These are phyloP conservation scores for Colletotrichum sp. DNA, from an alignment of 2,329 filamentous ascomycete genomes.

Conservation along the genomic window DNA sequence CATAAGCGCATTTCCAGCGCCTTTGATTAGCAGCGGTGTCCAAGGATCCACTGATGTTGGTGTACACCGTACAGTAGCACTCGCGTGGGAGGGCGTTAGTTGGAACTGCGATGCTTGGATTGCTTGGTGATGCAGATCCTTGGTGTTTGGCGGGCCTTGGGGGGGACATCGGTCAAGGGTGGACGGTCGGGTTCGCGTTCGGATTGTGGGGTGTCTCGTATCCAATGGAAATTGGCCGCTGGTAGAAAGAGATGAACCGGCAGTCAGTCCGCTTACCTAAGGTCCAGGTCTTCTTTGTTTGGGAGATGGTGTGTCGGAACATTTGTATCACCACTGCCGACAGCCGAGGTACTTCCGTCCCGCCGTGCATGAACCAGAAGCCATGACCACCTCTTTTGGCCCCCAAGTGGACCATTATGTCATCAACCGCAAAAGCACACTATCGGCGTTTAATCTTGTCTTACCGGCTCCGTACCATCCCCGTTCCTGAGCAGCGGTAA, in stretches of 20 bases:
- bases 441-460: neutral
- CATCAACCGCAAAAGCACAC: neutral
- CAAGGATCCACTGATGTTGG: neutral
- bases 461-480: neutral
- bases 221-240: neutral
- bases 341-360: neutral
- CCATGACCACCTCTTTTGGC: neutral
- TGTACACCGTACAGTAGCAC: neutral
- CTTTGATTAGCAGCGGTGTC: neutral
- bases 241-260: neutral
- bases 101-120: neutral
- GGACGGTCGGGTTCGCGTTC: constrained; percentile 7
- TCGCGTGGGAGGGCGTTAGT: neutral
- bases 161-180: neutral
- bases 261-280: neutral
- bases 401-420: neutral
- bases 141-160: neutral
- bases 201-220: constrained; percentile 1
- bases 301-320: neutral
- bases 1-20: neutral
- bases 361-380: neutral
- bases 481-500: neutral
- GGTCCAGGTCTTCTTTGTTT: neutral
- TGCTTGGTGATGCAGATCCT: neutral
- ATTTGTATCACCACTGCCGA: neutral